phyloP scores from a whole-genome alignment of 441 rosid species.

The Bruguiera hainesii region DNA sequence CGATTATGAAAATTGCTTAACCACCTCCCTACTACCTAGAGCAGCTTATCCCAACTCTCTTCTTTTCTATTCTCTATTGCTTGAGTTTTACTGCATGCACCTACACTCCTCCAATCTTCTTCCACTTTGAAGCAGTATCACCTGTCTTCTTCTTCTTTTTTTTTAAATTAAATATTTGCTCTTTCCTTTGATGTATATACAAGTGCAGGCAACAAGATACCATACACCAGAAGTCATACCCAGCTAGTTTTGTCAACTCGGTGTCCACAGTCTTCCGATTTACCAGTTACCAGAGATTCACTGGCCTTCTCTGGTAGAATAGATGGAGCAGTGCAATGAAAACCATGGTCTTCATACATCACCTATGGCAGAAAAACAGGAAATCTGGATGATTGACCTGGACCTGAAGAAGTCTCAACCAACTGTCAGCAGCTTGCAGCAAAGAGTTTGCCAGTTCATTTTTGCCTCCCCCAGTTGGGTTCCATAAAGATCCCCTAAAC shows the following conservation, averaged over 20 bases:
- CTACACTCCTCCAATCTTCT: slow-evolving; percentile 16
- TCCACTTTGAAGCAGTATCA: background rate
- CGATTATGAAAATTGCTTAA: slow-evolving; percentile 9
- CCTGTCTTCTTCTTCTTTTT: background rate
- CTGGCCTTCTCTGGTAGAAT: slow-evolving; percentile 16
- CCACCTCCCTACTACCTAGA: slow-evolving; percentile 12
- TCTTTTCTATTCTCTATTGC: slow-evolving; percentile 4
- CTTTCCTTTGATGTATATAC: slow-evolving; percentile 6
- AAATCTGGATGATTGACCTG: slow-evolving; percentile 76
- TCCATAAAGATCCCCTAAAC: slow-evolving; percentile 68
- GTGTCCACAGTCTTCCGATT: slow-evolving; percentile 5
- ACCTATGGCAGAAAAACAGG: slow-evolving; percentile 53
- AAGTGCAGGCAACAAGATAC: slow-evolving; percentile 1
- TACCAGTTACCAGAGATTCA: background rate
- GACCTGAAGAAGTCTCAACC: slow-evolving; percentile 49
- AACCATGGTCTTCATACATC: slow-evolving; percentile 17
- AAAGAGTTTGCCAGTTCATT: slow-evolving; percentile 44
- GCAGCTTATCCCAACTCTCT: background rate
- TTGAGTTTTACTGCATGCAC: slow-evolving; percentile 17
- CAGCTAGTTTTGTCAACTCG: slow-evolving; percentile 2
- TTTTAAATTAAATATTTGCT: no score
- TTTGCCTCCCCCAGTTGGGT: slow-evolving; percentile 36
- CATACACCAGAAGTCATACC: slow-evolving; percentile 8
- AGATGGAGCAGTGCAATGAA: slow-evolving; percentile 16
- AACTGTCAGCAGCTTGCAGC: slow-evolving; percentile 47